A percentile compares a stretch with the other conserved stretches of the same genome.
Evolutionary conservation across 2,329 filamentous ascomycete species (phyloP).

Genomic region (Scorias spongiosa): DNA sequence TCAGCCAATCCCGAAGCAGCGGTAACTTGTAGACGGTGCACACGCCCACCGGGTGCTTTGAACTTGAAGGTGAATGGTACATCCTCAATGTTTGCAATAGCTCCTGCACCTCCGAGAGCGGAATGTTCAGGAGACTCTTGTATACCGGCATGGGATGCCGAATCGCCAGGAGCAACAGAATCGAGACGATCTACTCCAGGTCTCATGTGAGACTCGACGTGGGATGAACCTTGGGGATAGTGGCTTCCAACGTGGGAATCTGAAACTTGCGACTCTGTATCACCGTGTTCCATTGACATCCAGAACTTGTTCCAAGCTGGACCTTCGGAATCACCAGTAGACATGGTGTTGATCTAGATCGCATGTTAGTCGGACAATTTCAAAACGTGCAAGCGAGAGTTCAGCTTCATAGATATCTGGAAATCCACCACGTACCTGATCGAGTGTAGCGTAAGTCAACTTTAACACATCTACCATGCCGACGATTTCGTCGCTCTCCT

Average conservation of each 20-base stretch:
- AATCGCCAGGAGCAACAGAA: constrained; percentile 83
- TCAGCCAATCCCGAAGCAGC: constrained; percentile 67
- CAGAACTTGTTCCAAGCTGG: constrained; percentile 99
- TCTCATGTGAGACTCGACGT: constrained; percentile 56
- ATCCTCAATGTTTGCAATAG: constrained; percentile 43
- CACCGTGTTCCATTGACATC: constrained; percentile 85
- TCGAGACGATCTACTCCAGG: constrained; percentile 52
- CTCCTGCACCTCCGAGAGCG: constrained; percentile 37
- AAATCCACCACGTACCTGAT: constrained; percentile 49
- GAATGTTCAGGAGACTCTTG: constrained; percentile 58
- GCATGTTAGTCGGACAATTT: background rate
- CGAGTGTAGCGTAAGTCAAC: constrained; percentile 91
- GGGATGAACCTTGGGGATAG: constrained; percentile 46
- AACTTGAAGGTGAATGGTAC: constrained; percentile 95
- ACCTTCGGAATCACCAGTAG: constrained; percentile 72
- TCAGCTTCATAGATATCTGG: too few relatives aligned
- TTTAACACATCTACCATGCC: constrained; percentile 99
- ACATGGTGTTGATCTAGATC: constrained; percentile 70
- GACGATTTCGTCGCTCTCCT: constrained; percentile 82
- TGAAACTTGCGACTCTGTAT: constrained; percentile 92
- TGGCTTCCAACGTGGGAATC: constrained; percentile 71
- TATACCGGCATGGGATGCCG: constrained; percentile 77
- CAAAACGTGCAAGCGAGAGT: background rate
- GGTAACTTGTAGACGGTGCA: constrained; percentile 77
- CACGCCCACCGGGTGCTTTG: constrained; percentile 87